These are phyloP conservation scores for Xylariaceae sp. DNA, from an alignment of 2,329 filamentous ascomycete genomes.

Conservation along the genomic window DNA sequence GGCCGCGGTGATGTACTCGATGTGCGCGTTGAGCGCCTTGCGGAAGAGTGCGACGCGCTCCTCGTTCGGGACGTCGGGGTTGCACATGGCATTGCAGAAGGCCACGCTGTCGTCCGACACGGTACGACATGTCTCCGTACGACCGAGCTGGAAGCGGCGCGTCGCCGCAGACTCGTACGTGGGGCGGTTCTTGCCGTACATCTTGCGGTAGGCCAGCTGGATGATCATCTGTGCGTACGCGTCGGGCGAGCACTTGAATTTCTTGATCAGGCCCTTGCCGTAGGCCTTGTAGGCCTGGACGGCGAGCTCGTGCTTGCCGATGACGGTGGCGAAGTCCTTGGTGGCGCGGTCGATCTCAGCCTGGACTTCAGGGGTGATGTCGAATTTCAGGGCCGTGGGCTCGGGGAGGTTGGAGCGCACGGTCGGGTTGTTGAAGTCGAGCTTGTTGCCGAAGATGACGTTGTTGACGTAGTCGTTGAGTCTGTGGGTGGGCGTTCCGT, in stretches of 20 bases:
- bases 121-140: constrained; percentile 90
- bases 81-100: constrained; percentile 83
- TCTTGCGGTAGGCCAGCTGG: constrained; percentile 96
- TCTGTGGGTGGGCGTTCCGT: constrained; percentile 94
- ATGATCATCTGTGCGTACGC: constrained; percentile 99
- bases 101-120: constrained; percentile 88
- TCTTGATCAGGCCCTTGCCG: constrained; percentile 97
- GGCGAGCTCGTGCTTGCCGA: constrained; percentile 80
- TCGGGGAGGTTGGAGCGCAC: constrained; percentile 81
- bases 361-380: constrained; percentile 67
- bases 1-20: constrained; percentile 86
- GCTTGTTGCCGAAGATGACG: constrained; percentile 87
- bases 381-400: constrained; percentile 71
- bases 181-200: constrained; percentile 96
- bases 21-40: constrained; percentile 72
- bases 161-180: constrained; percentile 97
- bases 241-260: constrained; percentile 97
- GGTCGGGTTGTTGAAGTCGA: constrained; percentile 75
- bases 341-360: constrained; percentile 73
- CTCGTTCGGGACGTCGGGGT: constrained; percentile 57
- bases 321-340: constrained; percentile 73
- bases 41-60: constrained; percentile 71
- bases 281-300: constrained; percentile 97
- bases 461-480: constrained; percentile 93
- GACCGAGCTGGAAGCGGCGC: constrained; percentile 90